Base-by-base conservation (phyloP, 1,139 yeast species). In the Protomyces inundatus region DNA sequence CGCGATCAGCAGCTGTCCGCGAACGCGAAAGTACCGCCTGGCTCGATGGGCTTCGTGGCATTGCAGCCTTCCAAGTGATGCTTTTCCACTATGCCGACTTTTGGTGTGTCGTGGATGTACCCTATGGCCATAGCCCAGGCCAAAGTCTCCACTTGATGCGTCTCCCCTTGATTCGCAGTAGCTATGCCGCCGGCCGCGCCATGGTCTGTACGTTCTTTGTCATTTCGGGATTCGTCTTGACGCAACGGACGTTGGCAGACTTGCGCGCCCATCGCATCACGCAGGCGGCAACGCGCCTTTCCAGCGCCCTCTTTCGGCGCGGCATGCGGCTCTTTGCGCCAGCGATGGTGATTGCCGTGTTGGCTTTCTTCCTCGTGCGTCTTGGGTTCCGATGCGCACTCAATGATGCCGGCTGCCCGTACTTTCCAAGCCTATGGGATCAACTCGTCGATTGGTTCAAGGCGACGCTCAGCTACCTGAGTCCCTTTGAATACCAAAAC, bases 191-290 rank as follows among this genome's bases (percentile, higher is more conserved):
- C 10, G 61, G 61, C 3, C 54, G 48, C 9, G 16, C 45, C 32
- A 56, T 56, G 61, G 61, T 56, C 36, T 56, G 61, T n/a, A 16
- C 36, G 12, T 56, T 56, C 54, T 56, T 56, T 30, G 52, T 56
- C 48, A 56, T 56, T 46, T 56, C 61, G 32, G 61, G 61, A 3
- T 48, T 14, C n/a, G 61, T 56, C 12, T 32, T 56, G 35, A 56
- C 61, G n/a, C 54, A 56, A 30, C 54, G 54, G n/a, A 23, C 48
- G 10, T 46, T 56, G 34, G 10, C 32, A 35, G 54, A 39, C 23
- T n/a, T 56, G 16, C 61, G 61, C 16, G 34, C 34, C 30, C 32
- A 35, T 16, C 40, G 39, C 33, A 36, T 48, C 7, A 52, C 50
- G 12, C 12, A n/a, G 3, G 61, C 40, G 3, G 35, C 39, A 7